These are phyloP conservation scores for Agastache rugosa DNA, from an alignment of 257 asterid species.

Conservation along the genomic window DNA sequence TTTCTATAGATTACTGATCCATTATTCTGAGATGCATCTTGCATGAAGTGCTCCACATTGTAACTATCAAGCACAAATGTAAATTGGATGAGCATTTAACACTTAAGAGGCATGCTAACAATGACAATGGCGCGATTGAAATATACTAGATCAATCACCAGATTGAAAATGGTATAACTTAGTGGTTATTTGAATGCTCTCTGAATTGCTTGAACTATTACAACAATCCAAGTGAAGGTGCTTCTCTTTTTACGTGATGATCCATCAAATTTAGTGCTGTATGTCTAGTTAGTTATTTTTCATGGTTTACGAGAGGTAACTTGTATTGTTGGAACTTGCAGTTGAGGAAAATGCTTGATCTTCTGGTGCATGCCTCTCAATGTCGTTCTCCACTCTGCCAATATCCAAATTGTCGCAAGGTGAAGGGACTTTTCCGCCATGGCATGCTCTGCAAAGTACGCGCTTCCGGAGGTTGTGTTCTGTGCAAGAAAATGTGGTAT, in stretches of 20 bases:
- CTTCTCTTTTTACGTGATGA: slow-evolving; percentile 2
- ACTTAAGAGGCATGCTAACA: background rate
- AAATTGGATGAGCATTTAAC: background rate
- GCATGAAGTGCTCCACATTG: background rate
- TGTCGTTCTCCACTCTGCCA: slow-evolving; percentile 82
- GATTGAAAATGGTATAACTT: background rate
- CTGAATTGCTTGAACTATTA: background rate
- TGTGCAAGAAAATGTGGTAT: slow-evolving; percentile 98
- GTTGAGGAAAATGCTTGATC: slow-evolving; percentile 97
- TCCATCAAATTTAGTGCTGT: background rate
- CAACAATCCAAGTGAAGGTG: slow-evolving; percentile 9
- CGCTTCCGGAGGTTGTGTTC: slow-evolving; percentile 89
- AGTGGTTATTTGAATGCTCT: background rate
- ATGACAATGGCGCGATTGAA: background rate
- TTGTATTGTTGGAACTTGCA: slow-evolving; percentile 49
- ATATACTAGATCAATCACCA: background rate
- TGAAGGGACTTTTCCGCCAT: slow-evolving; percentile 96
- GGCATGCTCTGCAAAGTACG: slow-evolving; percentile 88
- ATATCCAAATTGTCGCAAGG: slow-evolving; percentile 94
- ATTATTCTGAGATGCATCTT: slow-evolving; percentile 24
- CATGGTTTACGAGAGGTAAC: slow-evolving; percentile 24
- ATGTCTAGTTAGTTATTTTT: background rate
- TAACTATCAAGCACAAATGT: background rate
- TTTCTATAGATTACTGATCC: background rate
- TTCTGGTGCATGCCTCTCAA: slow-evolving; percentile 93